These are phyloP conservation scores for Rhizoclosmatium sp. DNA, from an alignment of 192 early-diverging fungal species.

Conservation along the genomic window DNA sequence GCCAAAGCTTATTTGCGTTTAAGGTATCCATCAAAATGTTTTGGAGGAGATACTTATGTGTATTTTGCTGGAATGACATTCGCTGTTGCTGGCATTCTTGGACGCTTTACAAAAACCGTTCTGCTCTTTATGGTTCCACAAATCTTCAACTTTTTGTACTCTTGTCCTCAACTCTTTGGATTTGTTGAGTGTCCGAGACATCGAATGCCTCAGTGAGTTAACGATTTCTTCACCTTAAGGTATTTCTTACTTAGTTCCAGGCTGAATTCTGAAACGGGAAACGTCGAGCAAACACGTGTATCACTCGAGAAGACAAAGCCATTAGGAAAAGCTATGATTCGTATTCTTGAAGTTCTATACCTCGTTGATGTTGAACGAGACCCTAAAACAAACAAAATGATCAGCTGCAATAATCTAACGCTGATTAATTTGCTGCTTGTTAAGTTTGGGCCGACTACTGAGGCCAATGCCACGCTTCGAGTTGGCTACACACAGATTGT, in stretches of 20 bases:
- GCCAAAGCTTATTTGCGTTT: not conserved
- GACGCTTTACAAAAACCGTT: slow-evolving; percentile 93
- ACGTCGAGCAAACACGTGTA: slow-evolving; percentile 50
- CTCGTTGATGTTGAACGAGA: slow-evolving; percentile 64
- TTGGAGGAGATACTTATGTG: slow-evolving; percentile 96
- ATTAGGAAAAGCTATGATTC: slow-evolving; percentile 64
- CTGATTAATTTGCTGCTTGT: slow-evolving; percentile 91
- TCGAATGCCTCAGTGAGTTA: slow-evolving; percentile 79
- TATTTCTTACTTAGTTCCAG: slow-evolving; percentile 26
- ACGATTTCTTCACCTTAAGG: slow-evolving; percentile 2
- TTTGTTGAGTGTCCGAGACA: slow-evolving; percentile 96
- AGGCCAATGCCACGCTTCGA: slow-evolving; percentile 54
- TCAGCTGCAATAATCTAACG: slow-evolving; percentile 89
- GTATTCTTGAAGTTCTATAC: slow-evolving; percentile 57
- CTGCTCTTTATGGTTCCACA: slow-evolving; percentile 95
- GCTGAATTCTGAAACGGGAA: slow-evolving; percentile 52
- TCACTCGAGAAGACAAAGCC: slow-evolving; percentile 41
- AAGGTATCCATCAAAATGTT: slow-evolving; percentile 87
- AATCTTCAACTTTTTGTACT: slow-evolving; percentile 97
- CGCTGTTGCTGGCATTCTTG: slow-evolving; percentile 94
- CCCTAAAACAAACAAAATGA: slow-evolving; percentile 49
- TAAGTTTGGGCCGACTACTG: slow-evolving; percentile 75
- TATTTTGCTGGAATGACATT: slow-evolving; percentile 99
- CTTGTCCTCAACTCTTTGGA: slow-evolving; percentile 91
- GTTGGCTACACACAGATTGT: slow-evolving; percentile 75